These are phyloP conservation scores for Triticum dicoccoides DNA, from an alignment of 176 grass and related monocot species.

Conservation along the genomic window DNA sequence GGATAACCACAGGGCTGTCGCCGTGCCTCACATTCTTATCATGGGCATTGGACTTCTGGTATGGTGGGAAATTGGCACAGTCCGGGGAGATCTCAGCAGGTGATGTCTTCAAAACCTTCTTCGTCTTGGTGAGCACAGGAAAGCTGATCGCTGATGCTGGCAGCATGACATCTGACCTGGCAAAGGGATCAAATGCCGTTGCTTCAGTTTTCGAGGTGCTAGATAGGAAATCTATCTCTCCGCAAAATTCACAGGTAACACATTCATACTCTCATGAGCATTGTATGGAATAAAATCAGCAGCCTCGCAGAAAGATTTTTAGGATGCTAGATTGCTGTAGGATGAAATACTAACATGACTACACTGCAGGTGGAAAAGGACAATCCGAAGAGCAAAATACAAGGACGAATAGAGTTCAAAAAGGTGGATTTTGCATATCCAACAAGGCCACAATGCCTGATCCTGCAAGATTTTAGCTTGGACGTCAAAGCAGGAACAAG, in stretches of 20 bases:
- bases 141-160: slow-evolving; percentile 97
- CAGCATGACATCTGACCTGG: slow-evolving; percentile 97
- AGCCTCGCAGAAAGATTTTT: neutral
- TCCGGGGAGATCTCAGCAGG: slow-evolving; percentile 80
- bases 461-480: slow-evolving; percentile 88
- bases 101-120: slow-evolving; percentile 99
- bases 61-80: slow-evolving; percentile 80
- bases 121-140: slow-evolving; percentile 95
- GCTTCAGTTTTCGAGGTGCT: slow-evolving; percentile 97
- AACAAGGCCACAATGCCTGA: slow-evolving; percentile 71
- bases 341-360: slow-evolving; percentile 20
- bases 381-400: slow-evolving; percentile 55
- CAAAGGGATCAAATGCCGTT: slow-evolving; percentile 92
- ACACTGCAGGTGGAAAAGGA: slow-evolving; percentile 61
- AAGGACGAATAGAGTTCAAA: slow-evolving; percentile 85
- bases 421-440: slow-evolving; percentile 98
- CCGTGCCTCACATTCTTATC: slow-evolving; percentile 90
- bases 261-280: neutral
- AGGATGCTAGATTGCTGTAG: neutral
- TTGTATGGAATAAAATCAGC: neutral
- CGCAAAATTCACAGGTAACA: slow-evolving; percentile 56
- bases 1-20: slow-evolving; percentile 78
- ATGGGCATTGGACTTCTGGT: slow-evolving; percentile 99
- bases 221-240: slow-evolving; percentile 80
- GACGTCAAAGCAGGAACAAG: slow-evolving; percentile 92